Percentiles rank a stretch among this genome's conserved stretches.
Evolutionary conservation across 306 rosid genomes (phyloP).

Genomic region (Canavalia ensiformis): DNA sequence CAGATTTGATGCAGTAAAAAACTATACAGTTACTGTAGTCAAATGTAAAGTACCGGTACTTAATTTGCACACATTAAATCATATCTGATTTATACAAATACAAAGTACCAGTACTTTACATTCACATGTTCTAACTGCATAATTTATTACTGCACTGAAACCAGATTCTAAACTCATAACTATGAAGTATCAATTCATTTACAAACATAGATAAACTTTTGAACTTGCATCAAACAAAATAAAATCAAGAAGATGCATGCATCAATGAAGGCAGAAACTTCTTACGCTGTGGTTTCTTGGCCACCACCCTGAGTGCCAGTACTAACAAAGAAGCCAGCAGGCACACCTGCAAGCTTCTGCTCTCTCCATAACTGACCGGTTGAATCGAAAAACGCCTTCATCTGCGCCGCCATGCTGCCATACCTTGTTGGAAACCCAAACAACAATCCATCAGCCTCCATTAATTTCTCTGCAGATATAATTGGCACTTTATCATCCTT

Average conservation of each 20-base stretch:
- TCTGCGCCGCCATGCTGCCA: slow-evolving; percentile 80
- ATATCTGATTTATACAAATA: too few species aligned
- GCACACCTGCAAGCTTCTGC: slow-evolving; percentile 78
- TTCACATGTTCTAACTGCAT: too few species aligned
- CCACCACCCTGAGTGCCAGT: slow-evolving; percentile 94
- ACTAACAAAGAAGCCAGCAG: slow-evolving; percentile 83
- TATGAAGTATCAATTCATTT: neutral
- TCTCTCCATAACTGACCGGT: slow-evolving; percentile 67
- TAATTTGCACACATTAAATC: too few species aligned
- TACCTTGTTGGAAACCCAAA: slow-evolving; percentile 87
- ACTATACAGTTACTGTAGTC: too few species aligned
- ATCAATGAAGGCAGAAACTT: slow-evolving; percentile 19
- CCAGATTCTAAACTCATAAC: too few species aligned
- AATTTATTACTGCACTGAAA: too few species aligned
- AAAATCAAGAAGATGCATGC: neutral
- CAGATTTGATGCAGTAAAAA: too few species aligned
- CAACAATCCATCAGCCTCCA: slow-evolving; percentile 78
- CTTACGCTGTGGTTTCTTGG: slow-evolving; percentile 88
- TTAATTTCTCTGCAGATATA: slow-evolving; percentile 66
- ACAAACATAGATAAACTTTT: neutral
- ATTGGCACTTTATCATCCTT: slow-evolving; percentile 58
- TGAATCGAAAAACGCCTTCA: slow-evolving; percentile 79
- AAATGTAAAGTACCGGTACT: too few species aligned
- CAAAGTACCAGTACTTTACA: too few species aligned
- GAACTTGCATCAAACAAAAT: slow-evolving; percentile 29